Evolutionary conservation across 176 grass and related monocot species (phyloP).

Genomic region (Aegilops speltoides): DNA sequence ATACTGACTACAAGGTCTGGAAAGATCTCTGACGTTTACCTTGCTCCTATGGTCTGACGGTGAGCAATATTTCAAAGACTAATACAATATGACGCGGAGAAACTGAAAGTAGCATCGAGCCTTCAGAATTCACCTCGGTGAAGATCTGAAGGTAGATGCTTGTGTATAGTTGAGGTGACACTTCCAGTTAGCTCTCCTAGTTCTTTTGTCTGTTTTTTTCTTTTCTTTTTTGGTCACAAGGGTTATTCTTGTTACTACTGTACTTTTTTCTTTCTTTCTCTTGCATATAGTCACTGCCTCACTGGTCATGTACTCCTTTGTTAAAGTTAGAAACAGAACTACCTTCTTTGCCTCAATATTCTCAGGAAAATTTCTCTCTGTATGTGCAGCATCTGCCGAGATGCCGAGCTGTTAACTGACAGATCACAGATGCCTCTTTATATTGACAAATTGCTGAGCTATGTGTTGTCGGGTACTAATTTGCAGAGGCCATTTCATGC

Average conservation of each 20-base stretch:
- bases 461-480: not conserved
- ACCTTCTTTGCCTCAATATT: not conserved
- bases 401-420: not conserved
- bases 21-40: constrained; percentile 69
- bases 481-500: not conserved
- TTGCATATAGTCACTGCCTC: not conserved
- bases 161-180: constrained; percentile 10
- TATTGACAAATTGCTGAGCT: not conserved
- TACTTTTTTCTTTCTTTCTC: not conserved
- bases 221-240: not conserved
- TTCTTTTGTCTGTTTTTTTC: constrained; percentile 6
- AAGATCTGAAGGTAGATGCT: constrained; percentile 12
- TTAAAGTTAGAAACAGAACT: not conserved
- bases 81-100: not conserved
- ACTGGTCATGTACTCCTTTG: not conserved
- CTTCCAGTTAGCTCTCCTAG: not conserved
- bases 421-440: not conserved
- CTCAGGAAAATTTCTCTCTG: not conserved
- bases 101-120: not conserved
- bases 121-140: not conserved
- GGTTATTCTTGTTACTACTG: not conserved
- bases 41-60: not conserved
- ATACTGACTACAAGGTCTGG: constrained; percentile 90
- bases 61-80: not conserved
- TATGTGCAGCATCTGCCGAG: not conserved